Evolutionary conservation across 371 early-diverging fungal species (phyloP).

Genomic region (Mortierella sp.): DNA sequence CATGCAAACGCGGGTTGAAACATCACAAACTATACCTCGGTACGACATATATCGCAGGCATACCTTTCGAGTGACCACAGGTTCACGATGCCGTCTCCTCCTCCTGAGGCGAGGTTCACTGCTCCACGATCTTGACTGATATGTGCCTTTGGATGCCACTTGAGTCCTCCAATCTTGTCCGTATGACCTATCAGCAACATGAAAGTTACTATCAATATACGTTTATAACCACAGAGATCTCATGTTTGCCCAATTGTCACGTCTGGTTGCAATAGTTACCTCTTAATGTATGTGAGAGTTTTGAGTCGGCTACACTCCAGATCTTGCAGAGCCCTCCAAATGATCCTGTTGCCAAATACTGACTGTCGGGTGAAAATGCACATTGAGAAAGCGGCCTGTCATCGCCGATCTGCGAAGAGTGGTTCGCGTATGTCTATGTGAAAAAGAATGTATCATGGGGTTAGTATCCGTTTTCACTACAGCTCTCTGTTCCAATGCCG

Average conservation of each 20-base stretch:
- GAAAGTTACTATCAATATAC: background rate
- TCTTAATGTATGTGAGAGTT: slow-evolving; percentile 67
- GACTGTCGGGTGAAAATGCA: slow-evolving; percentile 86
- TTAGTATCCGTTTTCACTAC: background rate
- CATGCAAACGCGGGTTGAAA: background rate
- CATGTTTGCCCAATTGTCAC: background rate
- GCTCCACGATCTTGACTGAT: slow-evolving; percentile 68
- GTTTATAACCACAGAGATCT: background rate
- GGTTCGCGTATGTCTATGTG: slow-evolving; percentile 73
- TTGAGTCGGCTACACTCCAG: slow-evolving; percentile 87
- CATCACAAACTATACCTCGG: background rate
- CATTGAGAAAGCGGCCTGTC: slow-evolving; percentile 89
- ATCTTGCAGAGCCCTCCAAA: slow-evolving; percentile 91
- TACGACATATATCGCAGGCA: slow-evolving; percentile 22
- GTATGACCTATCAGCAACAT: slow-evolving; percentile 74
- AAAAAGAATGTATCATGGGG: background rate
- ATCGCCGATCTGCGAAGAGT: slow-evolving; percentile 92
- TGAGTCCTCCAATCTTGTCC: slow-evolving; percentile 91
- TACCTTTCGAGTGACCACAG: slow-evolving; percentile 87
- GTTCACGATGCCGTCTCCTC: slow-evolving; percentile 81
- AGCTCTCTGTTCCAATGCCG: background rate
- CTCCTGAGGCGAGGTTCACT: slow-evolving; percentile 88
- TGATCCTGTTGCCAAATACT: slow-evolving; percentile 84
- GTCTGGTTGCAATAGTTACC: slow-evolving; percentile 47
- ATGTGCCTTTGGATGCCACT: slow-evolving; percentile 90